Evolutionary conservation across 257 asterid genomes (phyloP).

Genomic region (Lithospermum erythrorhizon): DNA sequence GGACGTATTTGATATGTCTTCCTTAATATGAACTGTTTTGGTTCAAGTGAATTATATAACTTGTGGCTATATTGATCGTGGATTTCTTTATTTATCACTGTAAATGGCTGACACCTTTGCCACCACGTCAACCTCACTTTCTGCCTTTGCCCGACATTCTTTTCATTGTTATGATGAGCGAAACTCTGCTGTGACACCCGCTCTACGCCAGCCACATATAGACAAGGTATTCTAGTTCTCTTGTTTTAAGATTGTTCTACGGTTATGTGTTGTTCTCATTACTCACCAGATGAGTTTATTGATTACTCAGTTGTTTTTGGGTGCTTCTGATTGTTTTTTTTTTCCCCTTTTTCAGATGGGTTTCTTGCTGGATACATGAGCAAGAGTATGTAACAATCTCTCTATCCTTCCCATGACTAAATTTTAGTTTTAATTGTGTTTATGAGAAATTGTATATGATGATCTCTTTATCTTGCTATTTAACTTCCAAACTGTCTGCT

Average conservation of each 20-base stretch:
- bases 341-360: slow-evolving; percentile 79
- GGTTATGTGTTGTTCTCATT: too few species aligned
- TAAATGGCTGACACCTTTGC: slow-evolving; percentile 60
- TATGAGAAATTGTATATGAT: too few species aligned
- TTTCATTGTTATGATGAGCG: slow-evolving; percentile 50
- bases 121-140: slow-evolving; percentile 35
- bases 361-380: slow-evolving; percentile 81
- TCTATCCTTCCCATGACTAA: slow-evolving; percentile 7
- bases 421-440: slow-evolving; percentile 3
- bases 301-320: too few species aligned
- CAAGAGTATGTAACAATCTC: slow-evolving; percentile 51
- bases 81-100: background rate
- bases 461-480: background rate
- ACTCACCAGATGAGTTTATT: too few species aligned
- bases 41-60: background rate
- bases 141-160: slow-evolving; percentile 39
- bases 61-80: background rate
- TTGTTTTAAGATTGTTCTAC: background rate
- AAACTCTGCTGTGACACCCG: slow-evolving; percentile 54
- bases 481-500: background rate
- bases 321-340: too few species aligned
- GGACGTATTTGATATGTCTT: slow-evolving; percentile 43
- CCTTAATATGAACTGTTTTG: background rate
- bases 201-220: slow-evolving; percentile 42
- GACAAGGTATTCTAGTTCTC: slow-evolving; percentile 52